Conservation (phyloP, 2,329 filamentous ascomycete species). For the Penicillium sp. region DNA sequence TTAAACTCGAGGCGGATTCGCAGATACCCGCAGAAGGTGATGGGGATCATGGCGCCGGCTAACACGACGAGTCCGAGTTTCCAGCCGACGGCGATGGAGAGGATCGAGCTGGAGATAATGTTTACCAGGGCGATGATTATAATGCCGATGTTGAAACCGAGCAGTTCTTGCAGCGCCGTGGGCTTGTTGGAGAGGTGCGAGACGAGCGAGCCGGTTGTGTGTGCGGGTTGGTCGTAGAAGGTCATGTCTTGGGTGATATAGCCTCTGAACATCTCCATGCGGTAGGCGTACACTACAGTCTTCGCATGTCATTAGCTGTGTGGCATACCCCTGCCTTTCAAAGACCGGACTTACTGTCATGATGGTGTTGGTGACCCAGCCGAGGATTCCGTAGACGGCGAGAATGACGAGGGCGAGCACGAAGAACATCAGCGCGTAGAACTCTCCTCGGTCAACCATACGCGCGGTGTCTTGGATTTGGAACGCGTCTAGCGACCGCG, state of each 20-base stretch:
- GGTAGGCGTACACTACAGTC: conserved; percentile 76
- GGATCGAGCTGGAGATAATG: conserved; percentile 50
- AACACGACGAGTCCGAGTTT: conserved; percentile 57
- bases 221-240: conserved; percentile 89
- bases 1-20: conserved; percentile 70
- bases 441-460: conserved; percentile 74
- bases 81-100: conserved; percentile 56
- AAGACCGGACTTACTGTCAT: not conserved
- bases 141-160: conserved; percentile 80
- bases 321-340: not conserved
- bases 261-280: conserved; percentile 80
- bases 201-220: conserved; percentile 82
- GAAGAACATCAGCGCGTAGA: conserved; percentile 88
- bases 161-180: conserved; percentile 67
- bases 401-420: conserved; percentile 64
- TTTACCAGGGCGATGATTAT: conserved; percentile 74
- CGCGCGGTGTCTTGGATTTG: conserved; percentile 59
- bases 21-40: conserved; percentile 54
- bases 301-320: conserved; percentile 32
- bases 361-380: conserved; percentile 73
- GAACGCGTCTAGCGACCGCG: conserved; percentile 80
- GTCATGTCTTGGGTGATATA: conserved; percentile 91
- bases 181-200: conserved; percentile 38
- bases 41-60: conserved; percentile 50
- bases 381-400: conserved; percentile 49